Base-by-base conservation (phyloP, 768 basidiomycete species). In the Imleria badia region DNA sequence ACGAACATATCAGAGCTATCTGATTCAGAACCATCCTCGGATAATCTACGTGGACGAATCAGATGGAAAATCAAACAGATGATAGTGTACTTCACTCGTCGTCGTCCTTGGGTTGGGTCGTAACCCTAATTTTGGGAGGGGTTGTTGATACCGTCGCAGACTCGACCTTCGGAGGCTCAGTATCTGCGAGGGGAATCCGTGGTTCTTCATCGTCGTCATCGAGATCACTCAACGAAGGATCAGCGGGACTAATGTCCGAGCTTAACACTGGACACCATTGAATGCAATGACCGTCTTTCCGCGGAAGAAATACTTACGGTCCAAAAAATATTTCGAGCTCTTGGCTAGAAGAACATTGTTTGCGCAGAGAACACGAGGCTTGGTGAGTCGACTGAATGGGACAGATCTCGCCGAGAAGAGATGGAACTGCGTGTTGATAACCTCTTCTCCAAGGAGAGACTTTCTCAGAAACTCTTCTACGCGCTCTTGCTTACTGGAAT, bases 381-480 rank as follows among this genome's bases (percentile, higher is more conserved):
- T 49, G 10, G 43, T 35, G 23, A 70, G 45, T 13, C 33, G 53
- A 10, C 60, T 31, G 2, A 55, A 42, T 10, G 47, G 22, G 5
- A 22, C 14, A 14, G 53, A 54, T 15, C 17, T 54, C 5, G 63
- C 39, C 0, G 68, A 69, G 31, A 60, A 73, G 1, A 67, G 42
- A 40, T 74, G 70, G 41, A 73, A 66, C 40, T 65, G 66, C 1
- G 68, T 69, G 51, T 72, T 63, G 36, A 64, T n/a, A 40, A 73
- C 55, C 10, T 60, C 55, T 15, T 72, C 61, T 12, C 68, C 68
- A 14, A 71, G 59, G 13, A 70, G 58, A 11, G 58, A 68, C 44
- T 56, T 60, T 26, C 58, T 64, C 22, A 70, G 40, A 26, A 70
- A 47, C 8, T 50, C 66, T 40, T 64, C 59, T 7, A 64, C 52